These are phyloP conservation scores for Globisporangium heterothallicum DNA, from an alignment of 352 stramenopile species.

Conservation along the genomic window DNA sequence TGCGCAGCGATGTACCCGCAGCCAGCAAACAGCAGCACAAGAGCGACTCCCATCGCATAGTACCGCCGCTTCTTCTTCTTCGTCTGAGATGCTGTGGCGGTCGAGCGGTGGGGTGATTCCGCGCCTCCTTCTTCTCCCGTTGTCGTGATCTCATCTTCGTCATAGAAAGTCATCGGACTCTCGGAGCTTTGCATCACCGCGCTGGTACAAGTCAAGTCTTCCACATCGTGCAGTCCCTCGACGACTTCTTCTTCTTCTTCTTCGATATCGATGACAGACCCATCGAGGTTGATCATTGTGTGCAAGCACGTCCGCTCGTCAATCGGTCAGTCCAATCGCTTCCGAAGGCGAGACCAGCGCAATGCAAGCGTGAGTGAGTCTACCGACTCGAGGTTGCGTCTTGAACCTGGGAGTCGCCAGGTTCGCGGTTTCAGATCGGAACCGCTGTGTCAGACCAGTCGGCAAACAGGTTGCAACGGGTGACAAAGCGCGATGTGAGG, in stretches of 20 bases:
- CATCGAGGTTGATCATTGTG: background rate
- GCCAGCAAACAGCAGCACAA: conserved; percentile 8
- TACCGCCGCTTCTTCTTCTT: conserved; percentile 2
- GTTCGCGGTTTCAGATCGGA: no score
- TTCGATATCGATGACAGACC: background rate
- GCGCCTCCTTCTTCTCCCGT: background rate
- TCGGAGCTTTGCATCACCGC: conserved; percentile 12
- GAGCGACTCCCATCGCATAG: background rate
- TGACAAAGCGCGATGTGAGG: no score
- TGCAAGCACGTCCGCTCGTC: no score
- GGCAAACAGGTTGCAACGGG: no score
- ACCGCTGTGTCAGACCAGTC: no score
- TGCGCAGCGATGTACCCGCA: conserved; percentile 4
- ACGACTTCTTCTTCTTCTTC: background rate
- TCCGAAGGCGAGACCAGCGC: no score
- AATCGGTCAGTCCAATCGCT: no score
- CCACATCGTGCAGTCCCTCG: conserved; percentile 3
- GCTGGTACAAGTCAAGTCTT: conserved; percentile 7
- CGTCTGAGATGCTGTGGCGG: background rate
- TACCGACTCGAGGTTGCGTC: no score
- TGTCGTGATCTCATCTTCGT: conserved; percentile 7
- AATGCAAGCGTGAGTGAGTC: no score
- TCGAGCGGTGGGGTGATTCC: no score
- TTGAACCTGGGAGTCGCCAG: no score
- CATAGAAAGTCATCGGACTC: conserved; percentile 3